These are phyloP conservation scores for Scheffersomyces ergatensis DNA, from an alignment of 805 yeast genomes.

Conservation along the genomic window DNA sequence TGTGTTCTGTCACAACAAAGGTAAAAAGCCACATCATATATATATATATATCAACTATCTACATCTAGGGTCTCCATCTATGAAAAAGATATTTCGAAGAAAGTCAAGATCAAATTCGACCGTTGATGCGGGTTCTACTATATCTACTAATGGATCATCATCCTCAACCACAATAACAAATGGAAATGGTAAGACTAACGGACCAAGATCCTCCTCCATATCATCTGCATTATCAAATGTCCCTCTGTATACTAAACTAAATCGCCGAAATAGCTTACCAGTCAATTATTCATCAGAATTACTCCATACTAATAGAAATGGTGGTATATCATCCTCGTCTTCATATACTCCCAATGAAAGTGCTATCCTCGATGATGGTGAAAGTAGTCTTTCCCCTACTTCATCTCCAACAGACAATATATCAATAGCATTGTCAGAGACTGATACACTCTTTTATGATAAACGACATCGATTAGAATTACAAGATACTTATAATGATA, in stretches of 20 bases:
- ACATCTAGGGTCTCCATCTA: neutral
- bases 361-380: neutral
- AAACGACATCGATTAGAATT: slow-evolving; percentile 24
- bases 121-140: neutral
- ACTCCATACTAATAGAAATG: neutral
- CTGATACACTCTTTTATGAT: slow-evolving; percentile 30
- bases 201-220: no score
- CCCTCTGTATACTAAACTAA: no score
- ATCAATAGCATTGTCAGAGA: slow-evolving; percentile 26
- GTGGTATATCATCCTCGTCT: neutral
- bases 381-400: neutral
- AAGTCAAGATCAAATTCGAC: neutral
- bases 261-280: neutral
- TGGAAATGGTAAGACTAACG: no score
- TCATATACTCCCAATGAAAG: neutral
- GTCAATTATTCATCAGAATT: neutral
- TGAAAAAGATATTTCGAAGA: neutral
- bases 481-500: slow-evolving; percentile 36
- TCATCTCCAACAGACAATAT: neutral
- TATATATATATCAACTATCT: no score
- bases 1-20: no score
- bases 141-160: neutral
- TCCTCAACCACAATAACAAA: neutral
- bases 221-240: no score
- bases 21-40: no score